Evolutionary conservation across 768 basidiomycete species (phyloP), one percentile per base, ranked within the genome.

Genomic region (Boletellus emodensis): DNA sequence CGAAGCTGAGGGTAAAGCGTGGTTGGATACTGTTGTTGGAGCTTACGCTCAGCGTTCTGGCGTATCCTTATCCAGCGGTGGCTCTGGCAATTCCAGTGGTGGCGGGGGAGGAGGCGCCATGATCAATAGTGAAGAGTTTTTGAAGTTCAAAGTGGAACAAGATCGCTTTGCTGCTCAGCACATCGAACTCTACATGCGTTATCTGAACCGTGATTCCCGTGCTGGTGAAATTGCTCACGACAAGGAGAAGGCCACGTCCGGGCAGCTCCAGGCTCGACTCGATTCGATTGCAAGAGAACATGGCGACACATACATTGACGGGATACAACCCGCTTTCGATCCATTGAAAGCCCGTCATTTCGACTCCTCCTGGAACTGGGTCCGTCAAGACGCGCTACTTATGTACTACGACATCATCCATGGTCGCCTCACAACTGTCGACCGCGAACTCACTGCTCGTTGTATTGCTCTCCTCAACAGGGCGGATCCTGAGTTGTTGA

Each of bases 281-380:
- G 96, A 98, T 65, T 83, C 83, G 52, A 92, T 99, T 65, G 75
- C 82, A 40, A 79, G 82, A 54, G 96, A 99, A 65, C 96, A 99
- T 58, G 96, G 96, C 26, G 94, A 98, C 49, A 68, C 77, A 0
- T 99, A 99, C 71, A 75, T 98, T 52, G 87, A 94, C 30, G 96
- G 96, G 39, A 94, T 98, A 53, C 89, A 94, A 63, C 96, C 96
- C 10, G 78, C 82, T 51, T 99, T 99, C 70, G 91, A 95, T 63
- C 85, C 90, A 3, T 77, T 97, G 61, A 98, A 99, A 71, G 96
- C 94, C 12, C 90, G 96, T 40, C 94, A 87, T 65, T 98, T 99
- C 76, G 94, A 98, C 66, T 98, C 95, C 2, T 93, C 89, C 6
- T 99, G 95, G 96, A 99, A 99, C 66, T 99, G 96, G 96, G 95